Base-by-base conservation (phyloP, 2,329 filamentous ascomycete genomes). In the Geosmithia morbida region DNA sequence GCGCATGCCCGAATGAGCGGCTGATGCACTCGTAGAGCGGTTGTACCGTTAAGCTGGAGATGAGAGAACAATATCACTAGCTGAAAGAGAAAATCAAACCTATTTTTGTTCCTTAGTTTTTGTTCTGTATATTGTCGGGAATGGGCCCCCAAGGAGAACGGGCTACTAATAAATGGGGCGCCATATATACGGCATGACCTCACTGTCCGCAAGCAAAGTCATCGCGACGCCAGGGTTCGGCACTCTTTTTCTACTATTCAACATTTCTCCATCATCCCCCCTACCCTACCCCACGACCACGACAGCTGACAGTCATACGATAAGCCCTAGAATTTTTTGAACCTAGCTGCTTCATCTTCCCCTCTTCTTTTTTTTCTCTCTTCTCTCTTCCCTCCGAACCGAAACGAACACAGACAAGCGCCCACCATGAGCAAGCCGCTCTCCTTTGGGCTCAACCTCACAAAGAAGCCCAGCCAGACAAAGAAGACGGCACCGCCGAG, bases 401-500 rank as follows among this genome's bases (percentile, higher is more conserved):
- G 33, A 37, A 37, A 3, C 33, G 33, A 37, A 37, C 33, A 11
- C 33, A 11, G 33, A 37, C 10, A 20, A 16, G 3, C 14, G 41
- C 41, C 41, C 41, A 43, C 6, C 44, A 74, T 73, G 69, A 70
- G 65, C 59, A 73, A 70, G 50, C 67, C 68, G 19, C 54, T 74
- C 19, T 66, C 69, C 40, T 72, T 71, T 54, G 81, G 80, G 46
- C 69, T 85, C 40, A 83, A 75, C 56, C 54, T 79, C 43, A 63
- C 71, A 45, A 81, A 79, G 57, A 85, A 82, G 60, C 58, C 69
- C 2, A 64, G 63, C 48, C 62, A 63, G 50, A 61, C 64, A 50
- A 62, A 69, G 2, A 79, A 76, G 55, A 64, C 71, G 4, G 64
- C 64, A 29, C 69, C 70, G 2, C 59, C 64, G 1, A 76, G 70